phyloP scores from a whole-genome alignment of 2,329 filamentous ascomycete species.

The Aureobasidium sp. region DNA sequence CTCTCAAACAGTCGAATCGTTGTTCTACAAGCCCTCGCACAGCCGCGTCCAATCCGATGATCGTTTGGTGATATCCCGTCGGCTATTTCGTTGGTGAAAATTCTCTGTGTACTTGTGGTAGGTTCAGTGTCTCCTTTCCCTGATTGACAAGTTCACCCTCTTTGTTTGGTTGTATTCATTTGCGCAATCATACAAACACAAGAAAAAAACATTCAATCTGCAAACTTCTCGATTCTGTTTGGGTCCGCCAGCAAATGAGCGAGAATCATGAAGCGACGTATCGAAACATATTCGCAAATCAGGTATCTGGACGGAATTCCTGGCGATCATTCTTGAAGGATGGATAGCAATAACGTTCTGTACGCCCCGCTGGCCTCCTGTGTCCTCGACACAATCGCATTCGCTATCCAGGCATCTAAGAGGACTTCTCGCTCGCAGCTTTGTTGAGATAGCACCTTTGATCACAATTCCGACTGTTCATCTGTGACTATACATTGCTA shows the following conservation, averaged over 20 bases:
- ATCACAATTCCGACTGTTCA: no score
- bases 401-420: no score
- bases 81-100: background rate
- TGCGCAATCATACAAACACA: background rate
- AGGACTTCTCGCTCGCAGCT: no score
- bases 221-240: background rate
- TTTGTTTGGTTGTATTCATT: background rate
- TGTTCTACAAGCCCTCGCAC: slow-evolving; percentile 13
- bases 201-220: background rate
- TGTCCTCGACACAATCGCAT: no score
- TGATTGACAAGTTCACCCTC: background rate
- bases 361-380: no score
- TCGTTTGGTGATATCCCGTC: slow-evolving; percentile 8
- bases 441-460: no score
- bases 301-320: no score
- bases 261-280: no score
- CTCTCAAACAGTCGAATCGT: slow-evolving; percentile 12
- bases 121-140: background rate
- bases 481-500: background rate
- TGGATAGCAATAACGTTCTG: no score
- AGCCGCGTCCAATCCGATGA: background rate
- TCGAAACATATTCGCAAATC: no score
- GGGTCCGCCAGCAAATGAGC: background rate
- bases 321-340: no score
- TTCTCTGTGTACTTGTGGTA: background rate